Percentiles rank a stretch among this genome's conserved stretches.
These are phyloP conservation scores for Biscogniauxia sp. DNA, from an alignment of 2,329 filamentous ascomycete genomes.

Conservation along the genomic window DNA sequence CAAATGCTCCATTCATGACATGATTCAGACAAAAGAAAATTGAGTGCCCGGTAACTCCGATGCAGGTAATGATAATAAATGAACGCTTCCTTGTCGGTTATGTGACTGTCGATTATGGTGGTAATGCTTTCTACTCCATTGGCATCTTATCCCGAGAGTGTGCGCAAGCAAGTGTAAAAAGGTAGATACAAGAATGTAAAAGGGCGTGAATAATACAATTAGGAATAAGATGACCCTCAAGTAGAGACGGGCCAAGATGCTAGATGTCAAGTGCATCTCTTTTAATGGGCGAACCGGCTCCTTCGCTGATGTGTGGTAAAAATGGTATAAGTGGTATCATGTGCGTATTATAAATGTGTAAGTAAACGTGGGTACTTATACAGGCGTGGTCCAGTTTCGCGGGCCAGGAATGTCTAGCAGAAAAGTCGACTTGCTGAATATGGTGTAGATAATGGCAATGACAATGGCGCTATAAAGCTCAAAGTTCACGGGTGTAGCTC, in stretches of 20 bases:
- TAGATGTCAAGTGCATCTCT: slow-evolving; percentile 10
- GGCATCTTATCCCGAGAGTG: slow-evolving; percentile 4
- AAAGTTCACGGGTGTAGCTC: neutral
- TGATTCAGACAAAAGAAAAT: slow-evolving; percentile 15
- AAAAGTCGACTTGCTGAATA: neutral
- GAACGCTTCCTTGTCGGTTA: slow-evolving; percentile 13
- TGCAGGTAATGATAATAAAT: slow-evolving; percentile 7
- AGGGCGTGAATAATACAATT: slow-evolving; percentile 1
- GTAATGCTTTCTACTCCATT: slow-evolving; percentile 2
- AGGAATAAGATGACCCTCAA: slow-evolving; percentile 2
- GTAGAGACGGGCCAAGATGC: slow-evolving; percentile 4
- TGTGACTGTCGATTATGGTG: slow-evolving; percentile 9
- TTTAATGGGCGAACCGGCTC: neutral
- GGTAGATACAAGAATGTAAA: slow-evolving; percentile 19
- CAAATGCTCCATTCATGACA: slow-evolving; percentile 18
- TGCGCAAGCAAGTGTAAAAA: slow-evolving; percentile 7
- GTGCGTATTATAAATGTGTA: neutral
- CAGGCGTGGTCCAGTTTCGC: neutral
- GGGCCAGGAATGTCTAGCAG: neutral
- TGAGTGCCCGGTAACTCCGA: slow-evolving; percentile 11
- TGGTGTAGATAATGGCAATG: neutral
- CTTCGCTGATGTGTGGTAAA: neutral
- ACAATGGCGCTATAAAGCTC: neutral
- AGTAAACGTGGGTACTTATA: neutral
- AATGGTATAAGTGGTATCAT: neutral